Base-by-base conservation (phyloP, 306 rosid species). In the Purshia tridentata region DNA sequence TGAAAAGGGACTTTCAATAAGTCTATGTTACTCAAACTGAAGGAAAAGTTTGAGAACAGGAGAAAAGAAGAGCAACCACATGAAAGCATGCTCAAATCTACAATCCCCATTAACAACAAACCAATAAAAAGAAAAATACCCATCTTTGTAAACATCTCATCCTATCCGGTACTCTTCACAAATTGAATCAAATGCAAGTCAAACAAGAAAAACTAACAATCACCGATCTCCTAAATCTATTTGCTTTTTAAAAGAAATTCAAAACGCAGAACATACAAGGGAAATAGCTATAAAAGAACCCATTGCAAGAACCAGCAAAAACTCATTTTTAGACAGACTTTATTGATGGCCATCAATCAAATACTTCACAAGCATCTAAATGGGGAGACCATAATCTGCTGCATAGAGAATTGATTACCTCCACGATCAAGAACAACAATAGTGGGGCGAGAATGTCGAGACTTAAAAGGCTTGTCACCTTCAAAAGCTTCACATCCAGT, bases 391-490 rank as follows among this genome's bases (percentile, higher is more conserved):
- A 29, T 1, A 29, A 3, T 29, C 2, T 29, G 35, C 35, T 42
- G 1, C 9, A 15, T 10, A 46, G 16, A 77, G 40, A 69, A 71
- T 9, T 23, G n/a, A 9, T 42, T 86, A 91, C 99, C 96, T 86
- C 95, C 99, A 59, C 99, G 99, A 74, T 94, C 96, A 82, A 94
- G 77, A 44, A 94, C 86, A 79, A 85, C 76, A 66, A 94, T 20
- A 69, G 80, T 74, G 35, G 97, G 86, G 16, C 88, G 94, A 67
- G 16, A 9, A 23, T 71, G 22, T 1, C 44, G 62, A 55, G 84
- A 59, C 67, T 81, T 89, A 76, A 89, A 91, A 42, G 91, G 92
- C 83, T 81, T 91, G 63, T 86, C 91, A 44, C 92, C 95, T 2
- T 88, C 88, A 60, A 91, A 94, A 18, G 83, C 84, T 16, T 80